Evolutionary conservation across 306 rosid genomes (phyloP).

Genomic region (Cucumis cinereus): DNA sequence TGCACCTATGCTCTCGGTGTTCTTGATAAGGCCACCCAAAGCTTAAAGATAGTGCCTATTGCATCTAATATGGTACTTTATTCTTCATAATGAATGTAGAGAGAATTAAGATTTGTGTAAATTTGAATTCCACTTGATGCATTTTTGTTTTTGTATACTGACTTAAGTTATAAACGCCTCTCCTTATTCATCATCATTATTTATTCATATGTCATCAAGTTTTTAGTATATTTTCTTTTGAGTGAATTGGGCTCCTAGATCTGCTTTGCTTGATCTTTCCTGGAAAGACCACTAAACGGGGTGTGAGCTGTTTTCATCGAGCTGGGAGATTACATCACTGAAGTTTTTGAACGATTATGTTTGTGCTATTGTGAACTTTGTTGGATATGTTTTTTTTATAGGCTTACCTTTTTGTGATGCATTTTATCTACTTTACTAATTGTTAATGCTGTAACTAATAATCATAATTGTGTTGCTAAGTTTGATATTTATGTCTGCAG

Average conservation of each 20-base stretch:
- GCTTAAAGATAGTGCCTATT: conserved; percentile 48
- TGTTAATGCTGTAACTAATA: neutral
- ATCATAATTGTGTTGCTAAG: neutral
- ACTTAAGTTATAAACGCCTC: neutral
- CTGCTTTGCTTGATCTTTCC: neutral
- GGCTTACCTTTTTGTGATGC: neutral
- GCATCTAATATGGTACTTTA: conserved; percentile 54
- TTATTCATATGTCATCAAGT: neutral
- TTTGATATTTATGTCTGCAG: conserved; percentile 21
- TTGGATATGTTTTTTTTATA: neutral
- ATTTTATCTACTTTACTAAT: neutral
- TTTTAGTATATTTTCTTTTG: neutral
- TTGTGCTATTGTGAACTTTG: neutral
- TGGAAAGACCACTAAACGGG: neutral
- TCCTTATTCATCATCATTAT: neutral
- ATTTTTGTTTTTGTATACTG: too few relatives aligned
- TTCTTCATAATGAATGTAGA: neutral
- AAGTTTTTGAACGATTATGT: neutral
- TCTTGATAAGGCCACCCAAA: conserved; percentile 54
- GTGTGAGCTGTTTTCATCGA: neutral
- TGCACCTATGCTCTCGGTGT: conserved; percentile 58
- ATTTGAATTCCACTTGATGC: neutral
- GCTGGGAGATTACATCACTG: neutral
- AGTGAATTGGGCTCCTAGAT: neutral
- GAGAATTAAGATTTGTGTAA: neutral